Conservation (phyloP, 2,329 filamentous ascomycete genomes). For the Fusarium sp. region DNA sequence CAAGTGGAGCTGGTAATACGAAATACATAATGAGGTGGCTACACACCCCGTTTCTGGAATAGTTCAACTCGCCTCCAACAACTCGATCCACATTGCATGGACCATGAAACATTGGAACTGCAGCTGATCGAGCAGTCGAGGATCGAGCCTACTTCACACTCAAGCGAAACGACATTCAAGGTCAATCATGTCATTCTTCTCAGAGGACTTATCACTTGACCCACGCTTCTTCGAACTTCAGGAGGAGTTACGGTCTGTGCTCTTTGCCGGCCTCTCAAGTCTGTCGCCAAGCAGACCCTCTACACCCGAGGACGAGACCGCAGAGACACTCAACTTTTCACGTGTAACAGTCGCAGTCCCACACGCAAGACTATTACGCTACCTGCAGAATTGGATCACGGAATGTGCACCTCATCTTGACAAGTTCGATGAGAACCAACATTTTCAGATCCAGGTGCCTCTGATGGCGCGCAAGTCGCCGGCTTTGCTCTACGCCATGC, state of each 20-base stretch:
- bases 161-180: background rate
- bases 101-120: background rate
- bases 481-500: conserved; percentile 60
- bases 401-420: conserved; percentile 64
- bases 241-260: conserved; percentile 56
- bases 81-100: background rate
- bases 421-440: conserved; percentile 65
- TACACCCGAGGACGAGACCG: conserved; percentile 36
- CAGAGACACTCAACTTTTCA: conserved; percentile 43
- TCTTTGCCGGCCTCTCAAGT: conserved; percentile 51
- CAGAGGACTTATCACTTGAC: conserved; percentile 50
- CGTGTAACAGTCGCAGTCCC: conserved; percentile 45
- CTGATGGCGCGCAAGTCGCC: conserved; percentile 60
- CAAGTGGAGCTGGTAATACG: background rate
- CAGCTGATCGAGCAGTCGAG: background rate
- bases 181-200: conserved; percentile 33
- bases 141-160: background rate
- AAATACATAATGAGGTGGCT: background rate
- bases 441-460: conserved; percentile 64
- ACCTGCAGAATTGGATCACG: conserved; percentile 63
- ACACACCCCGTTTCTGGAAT: background rate
- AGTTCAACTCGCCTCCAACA: background rate
- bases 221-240: conserved; percentile 59
- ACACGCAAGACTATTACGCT: conserved; percentile 44
- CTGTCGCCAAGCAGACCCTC: conserved; percentile 45